Base-by-base conservation (phyloP, 495 filamentous ascomycete genomes). In the Hyaloscypha hepaticicola region DNA sequence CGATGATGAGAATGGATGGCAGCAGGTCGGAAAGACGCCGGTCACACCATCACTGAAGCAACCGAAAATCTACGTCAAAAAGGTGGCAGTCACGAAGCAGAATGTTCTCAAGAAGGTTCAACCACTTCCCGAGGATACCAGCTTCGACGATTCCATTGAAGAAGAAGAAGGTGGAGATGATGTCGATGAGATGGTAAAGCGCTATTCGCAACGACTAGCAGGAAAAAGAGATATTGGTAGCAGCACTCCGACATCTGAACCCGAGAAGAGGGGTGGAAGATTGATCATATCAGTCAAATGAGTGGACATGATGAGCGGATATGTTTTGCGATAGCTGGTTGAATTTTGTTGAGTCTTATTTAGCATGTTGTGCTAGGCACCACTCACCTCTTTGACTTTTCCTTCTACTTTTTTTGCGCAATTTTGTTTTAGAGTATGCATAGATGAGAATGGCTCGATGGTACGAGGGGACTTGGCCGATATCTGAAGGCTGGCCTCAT, bases 121-220 rank as follows among this genome's bases (percentile, higher is more conserved):
- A 19, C 38, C 38, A 16, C 12, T 45, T 4, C 16, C 38, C 38
- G 38, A 45, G 11, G 38, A 8, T 16, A 45, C 7, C 1, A 45
- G 12, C 38, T 16, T 45, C 16, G 19, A 45, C 38, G 38, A 45
- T 16, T 45, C 38, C 0, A 45, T 16, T 16, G 38, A 45, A 1
- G 38, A 45, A 45, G 61, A 64, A 19, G 61, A 64, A 58, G 53
- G 45, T 11, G 49, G 12, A 5, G 61, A 50, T 19, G 34, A 58
- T 34, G 51, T 57, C 19, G 55, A 57, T 27, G 61, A 64, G 34
- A 64, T 64, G 61, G 24, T 58, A 5, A n/a, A 25, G n/a, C 61
- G 61, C 14, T 58, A 64, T 25, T 26, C 57, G 33, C 52, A 64
- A 45, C 24, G 24, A 22, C 5, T 31, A 11, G 34, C 52, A 21